Base-by-base conservation (phyloP, 164 flowering plant species). In the Aristolochia contorta region DNA sequence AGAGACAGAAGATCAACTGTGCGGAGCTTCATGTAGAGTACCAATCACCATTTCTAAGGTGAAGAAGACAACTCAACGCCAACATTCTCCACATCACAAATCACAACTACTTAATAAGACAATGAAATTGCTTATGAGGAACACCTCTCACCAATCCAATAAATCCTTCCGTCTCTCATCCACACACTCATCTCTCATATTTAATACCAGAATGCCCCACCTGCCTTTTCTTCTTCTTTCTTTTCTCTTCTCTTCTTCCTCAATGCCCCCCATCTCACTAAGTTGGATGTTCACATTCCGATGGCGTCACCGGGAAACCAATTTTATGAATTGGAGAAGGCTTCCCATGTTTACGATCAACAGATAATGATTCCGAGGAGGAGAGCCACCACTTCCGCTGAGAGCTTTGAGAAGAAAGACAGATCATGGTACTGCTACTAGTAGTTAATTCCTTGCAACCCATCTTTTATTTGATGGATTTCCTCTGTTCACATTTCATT, bases 101-200 rank as follows among this genome's bases (percentile, higher is more conserved):
- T 37, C 53, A 16, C 20, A 49, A 49, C 53, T 18, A 49, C 20
- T 20, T 49, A 18, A 18, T 49, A 12, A 18, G 53, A 49, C 53
- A 49, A 49, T 49, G 53, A 49, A 49, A 49, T 49, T 49, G 14
- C 53, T 49, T 49, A 49, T 19, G 16, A 49, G 53, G 53, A 49
- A 49, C 20, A 49, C 53, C 19, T 49, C 53, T 49, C 19, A 49
- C 53, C 53, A 49, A 49, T 49, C 21, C 37, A 30, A 51, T 58
- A 27, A 56, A 53, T 18, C 14, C 19, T 24, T 46, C 30, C 10
- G 10, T 16, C 46, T 75, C 30, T 20, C 63, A 65, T 27, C 92
- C 92, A 84, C 84, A 86, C 19, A 80, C 80, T 82, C 63, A 49
- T 57, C 72, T 75, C 66, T 77, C 82, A 41, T 73, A 82, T 80